phyloP scores from a whole-genome alignment of 768 basidiomycete genomes.

The Russula virescens region DNA sequence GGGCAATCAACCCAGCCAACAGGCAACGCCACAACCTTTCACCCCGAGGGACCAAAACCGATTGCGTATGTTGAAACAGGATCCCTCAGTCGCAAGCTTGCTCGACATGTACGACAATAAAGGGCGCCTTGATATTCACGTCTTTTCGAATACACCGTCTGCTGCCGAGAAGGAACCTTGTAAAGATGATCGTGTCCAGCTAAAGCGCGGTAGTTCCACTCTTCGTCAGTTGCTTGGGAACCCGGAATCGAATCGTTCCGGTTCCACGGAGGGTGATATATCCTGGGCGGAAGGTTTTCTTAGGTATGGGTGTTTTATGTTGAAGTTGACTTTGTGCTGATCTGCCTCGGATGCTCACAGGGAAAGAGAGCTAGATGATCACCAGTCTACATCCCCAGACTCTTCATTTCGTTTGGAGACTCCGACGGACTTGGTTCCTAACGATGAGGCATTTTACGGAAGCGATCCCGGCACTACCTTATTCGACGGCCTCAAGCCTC shows the following conservation, averaged over 20 bases:
- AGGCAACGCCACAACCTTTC: conserved; percentile 33
- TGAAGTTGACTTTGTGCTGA: background rate
- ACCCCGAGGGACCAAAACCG: conserved; percentile 46
- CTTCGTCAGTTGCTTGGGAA: conserved; percentile 66
- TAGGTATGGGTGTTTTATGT: conserved; percentile 36
- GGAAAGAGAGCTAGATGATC: conserved; percentile 40
- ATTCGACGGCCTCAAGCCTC: conserved; percentile 33
- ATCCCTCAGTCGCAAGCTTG: conserved; percentile 74
- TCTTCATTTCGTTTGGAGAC: conserved; percentile 49
- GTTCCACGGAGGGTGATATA: conserved; percentile 60
- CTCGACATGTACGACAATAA: conserved; percentile 69
- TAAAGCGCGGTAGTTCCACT: conserved; percentile 61
- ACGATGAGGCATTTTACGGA: conserved; percentile 27
- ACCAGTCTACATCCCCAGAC: conserved; percentile 33
- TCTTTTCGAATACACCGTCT: conserved; percentile 59
- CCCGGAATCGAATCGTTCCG: conserved; percentile 35
- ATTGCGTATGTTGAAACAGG: conserved; percentile 55
- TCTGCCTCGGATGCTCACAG: conserved; percentile 28
- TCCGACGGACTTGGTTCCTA: conserved; percentile 42
- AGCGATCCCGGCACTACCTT: conserved; percentile 36
- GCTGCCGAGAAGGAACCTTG: conserved; percentile 26
- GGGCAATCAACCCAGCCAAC: conserved; percentile 24
- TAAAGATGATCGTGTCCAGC: conserved; percentile 45
- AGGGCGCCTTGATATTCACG: conserved; percentile 52
- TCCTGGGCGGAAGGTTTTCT: conserved; percentile 80